Conservation (phyloP, 495 filamentous ascomycete genomes). For the Cudoniella acicularis region DNA sequence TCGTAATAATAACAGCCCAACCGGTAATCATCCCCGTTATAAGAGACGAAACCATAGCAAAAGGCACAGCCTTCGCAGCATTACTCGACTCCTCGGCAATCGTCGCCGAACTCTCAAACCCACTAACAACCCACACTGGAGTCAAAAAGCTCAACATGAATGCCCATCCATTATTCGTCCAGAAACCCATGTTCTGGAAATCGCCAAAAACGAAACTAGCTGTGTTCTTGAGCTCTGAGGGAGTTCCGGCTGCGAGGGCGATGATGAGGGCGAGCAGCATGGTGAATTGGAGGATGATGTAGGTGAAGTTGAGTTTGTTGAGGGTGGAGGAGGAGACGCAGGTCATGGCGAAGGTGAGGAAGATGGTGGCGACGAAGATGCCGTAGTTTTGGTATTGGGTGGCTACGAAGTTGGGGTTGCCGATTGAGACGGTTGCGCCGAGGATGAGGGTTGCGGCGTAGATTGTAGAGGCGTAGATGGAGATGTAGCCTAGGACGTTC, state of each 20-base stretch:
- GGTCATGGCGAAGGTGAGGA: slow-evolving; percentile 20
- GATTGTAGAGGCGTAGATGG: slow-evolving; percentile 22
- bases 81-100: slow-evolving; percentile 20
- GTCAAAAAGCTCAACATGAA: slow-evolving; percentile 22
- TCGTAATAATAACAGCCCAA: slow-evolving; percentile 21
- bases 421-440: slow-evolving; percentile 12
- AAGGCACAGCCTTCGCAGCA: slow-evolving; percentile 19
- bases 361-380: slow-evolving; percentile 17
- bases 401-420: slow-evolving; percentile 2
- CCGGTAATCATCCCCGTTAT: slow-evolving; percentile 12
- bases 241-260: slow-evolving; percentile 15
- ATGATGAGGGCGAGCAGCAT: slow-evolving; percentile 21
- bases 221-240: slow-evolving; percentile 14
- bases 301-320: slow-evolving; percentile 10
- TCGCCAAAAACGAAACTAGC: slow-evolving; percentile 17
- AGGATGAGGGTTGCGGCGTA: slow-evolving; percentile 23
- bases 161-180: slow-evolving; percentile 22
- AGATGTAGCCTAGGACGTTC: slow-evolving; percentile 21
- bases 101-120: slow-evolving; percentile 18
- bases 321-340: slow-evolving; percentile 12
- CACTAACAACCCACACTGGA: slow-evolving; percentile 22
- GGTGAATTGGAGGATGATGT: slow-evolving; percentile 17
- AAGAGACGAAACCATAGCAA: slow-evolving; percentile 19
- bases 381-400: slow-evolving; percentile 21
- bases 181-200: slow-evolving; percentile 19